Evolutionary conservation across 345 rosid genomes (phyloP).

Genomic region (Gynandropsis gynandra): DNA sequence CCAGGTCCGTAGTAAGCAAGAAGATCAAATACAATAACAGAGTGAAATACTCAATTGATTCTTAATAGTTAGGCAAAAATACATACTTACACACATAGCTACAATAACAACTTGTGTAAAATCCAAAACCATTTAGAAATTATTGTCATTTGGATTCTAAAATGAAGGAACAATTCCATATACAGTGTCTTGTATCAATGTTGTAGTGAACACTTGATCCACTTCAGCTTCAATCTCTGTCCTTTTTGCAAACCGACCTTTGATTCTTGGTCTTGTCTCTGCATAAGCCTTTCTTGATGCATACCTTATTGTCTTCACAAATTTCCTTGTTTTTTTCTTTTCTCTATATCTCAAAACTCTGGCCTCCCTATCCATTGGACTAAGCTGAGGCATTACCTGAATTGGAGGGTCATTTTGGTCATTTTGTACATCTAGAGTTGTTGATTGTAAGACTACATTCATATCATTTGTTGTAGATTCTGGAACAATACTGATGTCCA

Average conservation of each 20-base stretch:
- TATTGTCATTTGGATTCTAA: slow-evolving; percentile 19
- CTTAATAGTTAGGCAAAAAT: slow-evolving; percentile 17
- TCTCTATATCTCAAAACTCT: slow-evolving; percentile 89
- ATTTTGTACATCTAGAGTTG: slow-evolving; percentile 48
- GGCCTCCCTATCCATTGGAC: slow-evolving; percentile 83
- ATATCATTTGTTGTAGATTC: slow-evolving; percentile 53
- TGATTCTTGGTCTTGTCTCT: slow-evolving; percentile 83
- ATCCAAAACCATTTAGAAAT: slow-evolving; percentile 6
- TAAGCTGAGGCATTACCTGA: slow-evolving; percentile 62
- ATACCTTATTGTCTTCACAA: slow-evolving; percentile 90
- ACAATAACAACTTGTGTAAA: slow-evolving; percentile 4
- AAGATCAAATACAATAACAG: too few species aligned
- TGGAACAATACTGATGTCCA: slow-evolving; percentile 55
- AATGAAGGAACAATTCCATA: slow-evolving; percentile 77
- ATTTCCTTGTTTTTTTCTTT: slow-evolving; percentile 83
- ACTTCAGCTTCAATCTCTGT: slow-evolving; percentile 53
- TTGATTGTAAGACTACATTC: slow-evolving; percentile 42
- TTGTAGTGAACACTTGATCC: slow-evolving; percentile 50
- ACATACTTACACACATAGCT: slow-evolving; percentile 2
- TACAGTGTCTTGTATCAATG: slow-evolving; percentile 40
- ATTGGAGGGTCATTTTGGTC: slow-evolving; percentile 43
- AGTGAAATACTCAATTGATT: slow-evolving; percentile 1
- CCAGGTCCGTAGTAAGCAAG: too few species aligned
- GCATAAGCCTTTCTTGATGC: slow-evolving; percentile 97
- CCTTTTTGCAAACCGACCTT: slow-evolving; percentile 91